Conservation (phyloP, 2,329 filamentous ascomycete genomes). For the Bimuria novae-zelandiae region DNA sequence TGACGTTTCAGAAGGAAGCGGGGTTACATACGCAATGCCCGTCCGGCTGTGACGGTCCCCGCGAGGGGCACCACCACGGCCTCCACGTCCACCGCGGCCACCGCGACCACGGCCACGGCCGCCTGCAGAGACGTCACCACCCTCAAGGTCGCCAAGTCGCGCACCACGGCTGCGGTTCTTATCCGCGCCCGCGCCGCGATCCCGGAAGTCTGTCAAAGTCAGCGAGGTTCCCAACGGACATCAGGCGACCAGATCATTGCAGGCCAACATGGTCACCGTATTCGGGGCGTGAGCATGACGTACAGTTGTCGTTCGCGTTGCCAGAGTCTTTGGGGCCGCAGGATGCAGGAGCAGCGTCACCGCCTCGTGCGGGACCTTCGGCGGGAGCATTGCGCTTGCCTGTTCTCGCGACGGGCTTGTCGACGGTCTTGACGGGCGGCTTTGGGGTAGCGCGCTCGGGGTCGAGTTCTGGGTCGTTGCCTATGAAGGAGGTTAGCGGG, state of each 20-base stretch:
- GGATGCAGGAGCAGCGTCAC: slow-evolving; percentile 38
- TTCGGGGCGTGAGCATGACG: slow-evolving; percentile 49
- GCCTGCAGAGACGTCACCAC: slow-evolving; percentile 20
- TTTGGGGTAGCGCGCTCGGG: slow-evolving; percentile 71
- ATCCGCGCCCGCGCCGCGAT: slow-evolving; percentile 78
- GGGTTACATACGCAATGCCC: slow-evolving; percentile 59
- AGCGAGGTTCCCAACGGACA: slow-evolving; percentile 17
- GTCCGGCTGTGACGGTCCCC: slow-evolving; percentile 68
- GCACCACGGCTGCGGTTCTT: slow-evolving; percentile 75
- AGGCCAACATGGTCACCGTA: not conserved
- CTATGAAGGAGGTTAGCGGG: slow-evolving; percentile 49
- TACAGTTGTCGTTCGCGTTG: slow-evolving; percentile 86
- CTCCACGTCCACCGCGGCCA: slow-evolving; percentile 53
- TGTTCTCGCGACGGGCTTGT: slow-evolving; percentile 77
- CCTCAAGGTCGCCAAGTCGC: slow-evolving; percentile 38
- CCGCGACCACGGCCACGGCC: slow-evolving; percentile 54
- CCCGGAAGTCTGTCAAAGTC: slow-evolving; percentile 74
- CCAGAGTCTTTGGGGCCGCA: slow-evolving; percentile 54
- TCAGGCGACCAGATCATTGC: not conserved
- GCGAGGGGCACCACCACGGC: slow-evolving; percentile 47
- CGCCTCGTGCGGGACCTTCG: slow-evolving; percentile 62
- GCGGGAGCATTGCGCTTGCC: slow-evolving; percentile 87
- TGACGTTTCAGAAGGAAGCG: not conserved
- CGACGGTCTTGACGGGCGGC: slow-evolving; percentile 84
- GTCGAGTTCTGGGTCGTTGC: slow-evolving; percentile 72